Evolutionary conservation across 148 eudicot species (phyloP).

Genomic region (Rheum nobile): DNA sequence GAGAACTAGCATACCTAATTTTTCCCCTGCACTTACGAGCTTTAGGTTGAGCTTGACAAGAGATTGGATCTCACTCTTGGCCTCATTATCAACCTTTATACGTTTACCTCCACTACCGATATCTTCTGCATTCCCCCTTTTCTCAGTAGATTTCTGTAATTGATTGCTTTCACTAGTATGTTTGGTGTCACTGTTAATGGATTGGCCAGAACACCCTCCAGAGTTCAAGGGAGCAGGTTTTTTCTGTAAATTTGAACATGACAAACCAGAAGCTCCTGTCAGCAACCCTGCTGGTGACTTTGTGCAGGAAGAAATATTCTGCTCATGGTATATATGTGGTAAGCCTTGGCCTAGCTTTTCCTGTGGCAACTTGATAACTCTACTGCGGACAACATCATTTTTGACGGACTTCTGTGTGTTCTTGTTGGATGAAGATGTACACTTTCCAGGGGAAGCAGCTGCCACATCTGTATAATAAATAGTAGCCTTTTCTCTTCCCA

Average conservation of each 20-base stretch:
- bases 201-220: neutral
- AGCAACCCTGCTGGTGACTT: conserved; percentile 12
- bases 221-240: conserved; percentile 8
- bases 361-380: conserved; percentile 14
- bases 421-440: conserved; percentile 8
- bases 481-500: neutral
- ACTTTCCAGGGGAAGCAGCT: conserved; percentile 4
- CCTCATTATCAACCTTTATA: conserved; percentile 25
- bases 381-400: conserved; percentile 7
- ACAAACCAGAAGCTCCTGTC: conserved; percentile 11
- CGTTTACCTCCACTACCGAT: conserved; percentile 12
- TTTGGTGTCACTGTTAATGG: neutral
- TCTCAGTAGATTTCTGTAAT: neutral
- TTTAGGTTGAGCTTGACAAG: conserved; percentile 86
- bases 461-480: neutral
- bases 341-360: conserved; percentile 5
- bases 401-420: conserved; percentile 11
- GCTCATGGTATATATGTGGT: conserved; percentile 7
- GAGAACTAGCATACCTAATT: conserved; percentile 41
- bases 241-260: conserved; percentile 16
- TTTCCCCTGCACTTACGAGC: conserved; percentile 36
- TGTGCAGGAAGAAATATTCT: conserved; percentile 10
- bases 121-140: conserved; percentile 7
- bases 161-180: neutral
- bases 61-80: conserved; percentile 65